phyloP scores from a whole-genome alignment of 257 asterid species.

The Primulina tabacum region DNA sequence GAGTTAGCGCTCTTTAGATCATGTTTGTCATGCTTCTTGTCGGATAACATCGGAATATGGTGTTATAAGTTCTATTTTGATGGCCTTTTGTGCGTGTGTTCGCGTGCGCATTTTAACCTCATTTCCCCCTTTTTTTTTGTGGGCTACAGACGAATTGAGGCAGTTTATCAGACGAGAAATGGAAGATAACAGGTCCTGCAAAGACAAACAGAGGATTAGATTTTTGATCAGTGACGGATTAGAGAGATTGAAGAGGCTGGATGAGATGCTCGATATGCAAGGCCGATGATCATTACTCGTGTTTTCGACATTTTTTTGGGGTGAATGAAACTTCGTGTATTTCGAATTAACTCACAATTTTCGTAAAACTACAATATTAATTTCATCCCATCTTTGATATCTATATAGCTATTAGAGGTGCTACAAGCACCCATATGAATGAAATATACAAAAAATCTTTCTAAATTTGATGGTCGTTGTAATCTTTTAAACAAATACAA shows the following conservation, averaged over 20 bases:
- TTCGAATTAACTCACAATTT: too few relatives aligned
- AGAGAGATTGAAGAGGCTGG: conserved; percentile 72
- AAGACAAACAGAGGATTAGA: conserved; percentile 73
- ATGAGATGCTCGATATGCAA: conserved; percentile 94
- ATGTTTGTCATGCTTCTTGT: neutral
- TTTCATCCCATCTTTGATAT: too few relatives aligned
- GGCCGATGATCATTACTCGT: conserved; percentile 38
- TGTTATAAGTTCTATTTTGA: neutral
- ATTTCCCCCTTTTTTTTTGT: neutral
- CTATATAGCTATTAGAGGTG: too few relatives aligned
- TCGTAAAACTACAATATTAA: too few relatives aligned
- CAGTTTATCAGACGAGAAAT: conserved; percentile 68
- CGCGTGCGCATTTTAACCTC: neutral
- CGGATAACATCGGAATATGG: too few relatives aligned
- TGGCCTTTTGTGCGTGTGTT: too few relatives aligned
- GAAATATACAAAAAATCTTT: too few relatives aligned
- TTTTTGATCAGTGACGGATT: conserved; percentile 79
- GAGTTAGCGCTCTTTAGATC: too few relatives aligned
- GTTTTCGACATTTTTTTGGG: neutral
- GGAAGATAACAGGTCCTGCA: conserved; percentile 68
- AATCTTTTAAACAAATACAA: too few relatives aligned
- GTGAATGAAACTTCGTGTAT: too few relatives aligned
- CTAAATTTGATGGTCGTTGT: too few relatives aligned
- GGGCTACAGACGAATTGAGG: conserved; percentile 66
- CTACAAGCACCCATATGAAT: too few relatives aligned